A percentile compares a stretch with the other conserved stretches of the same genome.
These are phyloP conservation scores for Calonectria ilicicola DNA, from an alignment of 2,329 filamentous ascomycete species.

Conservation along the genomic window DNA sequence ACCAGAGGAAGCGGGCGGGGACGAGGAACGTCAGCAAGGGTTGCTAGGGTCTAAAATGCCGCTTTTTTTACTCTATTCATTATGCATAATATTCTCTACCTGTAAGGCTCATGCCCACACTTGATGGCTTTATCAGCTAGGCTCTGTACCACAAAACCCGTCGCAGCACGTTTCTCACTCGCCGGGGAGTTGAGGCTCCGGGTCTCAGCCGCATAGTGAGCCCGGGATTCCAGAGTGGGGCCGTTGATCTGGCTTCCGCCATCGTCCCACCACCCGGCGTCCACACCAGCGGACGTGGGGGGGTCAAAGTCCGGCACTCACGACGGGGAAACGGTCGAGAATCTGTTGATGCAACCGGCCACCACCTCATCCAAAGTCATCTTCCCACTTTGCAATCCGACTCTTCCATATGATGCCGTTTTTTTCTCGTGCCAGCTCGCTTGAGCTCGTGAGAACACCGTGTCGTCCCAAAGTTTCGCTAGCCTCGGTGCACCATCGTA, in stretches of 20 bases:
- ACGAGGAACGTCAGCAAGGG: too few species aligned
- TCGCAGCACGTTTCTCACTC: background rate
- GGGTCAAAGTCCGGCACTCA: background rate
- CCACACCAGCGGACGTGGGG: conserved; percentile 3
- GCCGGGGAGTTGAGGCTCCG: conserved; percentile 11
- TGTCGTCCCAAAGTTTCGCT: conserved; percentile 6
- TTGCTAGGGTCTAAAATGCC: too few species aligned
- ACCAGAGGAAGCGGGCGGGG: too few species aligned
- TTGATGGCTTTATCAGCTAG: background rate
- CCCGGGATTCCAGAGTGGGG: conserved; percentile 5
- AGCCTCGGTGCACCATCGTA: conserved; percentile 23
- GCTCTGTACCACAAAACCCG: background rate
- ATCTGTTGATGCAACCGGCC: background rate
- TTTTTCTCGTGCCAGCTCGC: background rate
- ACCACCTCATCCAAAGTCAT: background rate
- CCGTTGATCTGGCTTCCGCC: conserved; percentile 14
- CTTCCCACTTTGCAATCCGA: background rate
- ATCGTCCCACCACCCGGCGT: conserved; percentile 18
- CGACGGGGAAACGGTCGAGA: background rate
- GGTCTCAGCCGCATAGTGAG: conserved; percentile 10
- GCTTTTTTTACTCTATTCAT: too few species aligned
- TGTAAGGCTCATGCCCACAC: background rate
- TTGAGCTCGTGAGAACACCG: conserved; percentile 12
- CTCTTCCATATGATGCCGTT: background rate
- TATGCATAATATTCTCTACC: too few species aligned